Conservation (phyloP, 1,139 yeast species). For the Saccharomyces hybrid region DNA sequence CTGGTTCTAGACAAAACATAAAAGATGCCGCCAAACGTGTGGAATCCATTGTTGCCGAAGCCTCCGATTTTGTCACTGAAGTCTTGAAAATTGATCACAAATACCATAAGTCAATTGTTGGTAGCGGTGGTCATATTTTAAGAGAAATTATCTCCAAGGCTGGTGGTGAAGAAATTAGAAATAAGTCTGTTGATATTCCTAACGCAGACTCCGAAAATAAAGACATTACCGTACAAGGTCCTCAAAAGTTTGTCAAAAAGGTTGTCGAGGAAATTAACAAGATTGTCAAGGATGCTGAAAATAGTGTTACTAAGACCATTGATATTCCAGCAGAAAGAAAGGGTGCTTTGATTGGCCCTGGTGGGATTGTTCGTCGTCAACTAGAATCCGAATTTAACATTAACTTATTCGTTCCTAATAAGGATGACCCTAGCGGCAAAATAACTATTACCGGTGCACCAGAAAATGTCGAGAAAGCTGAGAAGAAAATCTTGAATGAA, state of each 20-base stretch:
- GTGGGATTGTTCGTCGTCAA: conserved; percentile 66
- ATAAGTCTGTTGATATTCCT: conserved; percentile 66
- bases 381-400: conserved; percentile 67
- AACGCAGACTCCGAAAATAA: conserved; percentile 57
- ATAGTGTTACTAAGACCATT: conserved; percentile 47
- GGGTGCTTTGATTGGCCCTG: conserved; percentile 71
- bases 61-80: conserved; percentile 56
- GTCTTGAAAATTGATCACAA: conserved; percentile 62
- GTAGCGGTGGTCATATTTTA: conserved; percentile 70
- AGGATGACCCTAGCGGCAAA: conserved; percentile 39
- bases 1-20: conserved; percentile 77
- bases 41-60: conserved; percentile 54
- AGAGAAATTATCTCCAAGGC: conserved; percentile 71
- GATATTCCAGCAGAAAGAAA: conserved; percentile 70
- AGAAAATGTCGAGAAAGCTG: conserved; percentile 51
- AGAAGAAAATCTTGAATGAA: conserved; percentile 43
- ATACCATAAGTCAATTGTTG: conserved; percentile 73
- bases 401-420: conserved; percentile 59
- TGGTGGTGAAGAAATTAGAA: conserved; percentile 54
- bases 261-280: conserved; percentile 57
- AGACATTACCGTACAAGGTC: conserved; percentile 64
- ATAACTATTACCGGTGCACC: conserved; percentile 50
- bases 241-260: conserved; percentile 62
- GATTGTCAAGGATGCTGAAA: conserved; percentile 60
- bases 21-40: conserved; percentile 64